Percentiles rank a stretch among this genome's conserved stretches.
These are phyloP conservation scores for Barnettozyma salicaria DNA, from an alignment of 805 yeast genomes.

Conservation along the genomic window DNA sequence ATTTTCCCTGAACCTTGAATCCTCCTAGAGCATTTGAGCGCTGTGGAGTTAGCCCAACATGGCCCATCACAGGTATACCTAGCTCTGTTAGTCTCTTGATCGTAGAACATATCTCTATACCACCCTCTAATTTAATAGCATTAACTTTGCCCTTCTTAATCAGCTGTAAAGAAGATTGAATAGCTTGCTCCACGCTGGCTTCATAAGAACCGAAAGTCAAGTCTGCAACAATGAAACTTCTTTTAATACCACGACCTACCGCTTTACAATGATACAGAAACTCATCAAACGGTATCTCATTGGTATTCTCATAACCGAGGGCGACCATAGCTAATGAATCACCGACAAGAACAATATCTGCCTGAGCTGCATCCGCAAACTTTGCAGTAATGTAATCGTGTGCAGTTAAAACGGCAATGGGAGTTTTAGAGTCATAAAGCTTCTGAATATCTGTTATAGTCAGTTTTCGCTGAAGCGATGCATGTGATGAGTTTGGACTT, in stretches of 20 bases:
- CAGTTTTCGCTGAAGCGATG: conserved; percentile 5
- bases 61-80: conserved; percentile 90
- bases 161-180: conserved; percentile 48
- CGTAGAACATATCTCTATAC: conserved; percentile 46
- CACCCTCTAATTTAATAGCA: conserved; percentile 85
- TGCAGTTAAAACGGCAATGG: conserved; percentile 66
- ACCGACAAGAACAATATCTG: conserved; percentile 76
- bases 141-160: conserved; percentile 51
- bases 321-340: conserved; percentile 93
- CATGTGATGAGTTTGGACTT: conserved; percentile 4
- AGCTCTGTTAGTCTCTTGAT: conserved; percentile 50
- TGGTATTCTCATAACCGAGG: conserved; percentile 72
- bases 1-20: conserved; percentile 77
- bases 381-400: conserved; percentile 78
- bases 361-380: conserved; percentile 57
- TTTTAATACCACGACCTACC: conserved; percentile 61
- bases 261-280: conserved; percentile 72
- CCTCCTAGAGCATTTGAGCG: conserved; percentile 76
- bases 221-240: conserved; percentile 73
- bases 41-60: conserved; percentile 91
- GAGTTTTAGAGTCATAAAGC: conserved; percentile 30
- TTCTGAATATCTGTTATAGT: conserved; percentile 37
- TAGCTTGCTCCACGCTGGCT: conserved; percentile 52
- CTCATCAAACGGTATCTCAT: conserved; percentile 71
- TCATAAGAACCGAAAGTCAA: conserved; percentile 89